These are phyloP conservation scores for Nissolia schottii DNA, from an alignment of 306 rosid genomes.

Conservation along the genomic window DNA sequence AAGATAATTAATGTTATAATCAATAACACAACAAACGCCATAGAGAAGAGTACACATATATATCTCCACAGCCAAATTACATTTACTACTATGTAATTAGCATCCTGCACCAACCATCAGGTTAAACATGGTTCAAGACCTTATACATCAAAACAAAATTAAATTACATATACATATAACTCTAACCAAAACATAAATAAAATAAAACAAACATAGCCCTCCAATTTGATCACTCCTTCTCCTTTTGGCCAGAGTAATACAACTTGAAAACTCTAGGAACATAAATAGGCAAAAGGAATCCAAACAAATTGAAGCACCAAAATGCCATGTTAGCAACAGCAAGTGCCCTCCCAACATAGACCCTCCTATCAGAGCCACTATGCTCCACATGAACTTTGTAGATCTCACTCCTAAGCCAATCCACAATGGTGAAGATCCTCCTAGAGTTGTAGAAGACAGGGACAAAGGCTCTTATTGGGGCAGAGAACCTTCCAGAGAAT, in stretches of 20 bases:
- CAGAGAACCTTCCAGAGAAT: slow-evolving; percentile 44
- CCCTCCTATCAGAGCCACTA: slow-evolving; percentile 50
- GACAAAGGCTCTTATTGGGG: slow-evolving; percentile 73
- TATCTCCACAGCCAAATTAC: slow-evolving; percentile 5
- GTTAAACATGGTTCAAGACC: slow-evolving; percentile 24
- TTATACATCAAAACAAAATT: slow-evolving; percentile 13
- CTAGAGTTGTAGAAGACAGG: slow-evolving; percentile 72
- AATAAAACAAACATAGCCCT: neutral
- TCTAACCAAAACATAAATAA: neutral
- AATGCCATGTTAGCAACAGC: slow-evolving; percentile 80
- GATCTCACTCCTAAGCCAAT: slow-evolving; percentile 77
- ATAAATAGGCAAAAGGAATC: slow-evolving; percentile 84
- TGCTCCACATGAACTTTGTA: slow-evolving; percentile 35
- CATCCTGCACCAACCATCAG: neutral
- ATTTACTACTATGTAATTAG: neutral
- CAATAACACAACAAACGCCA: neutral
- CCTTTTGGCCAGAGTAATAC: slow-evolving; percentile 49
- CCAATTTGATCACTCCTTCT: slow-evolving; percentile 30
- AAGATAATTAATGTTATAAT: too few species aligned
- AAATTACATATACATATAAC: neutral
- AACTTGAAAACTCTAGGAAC: slow-evolving; percentile 76
- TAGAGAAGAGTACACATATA: neutral
- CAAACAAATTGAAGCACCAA: slow-evolving; percentile 91
- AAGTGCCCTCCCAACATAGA: slow-evolving; percentile 58
- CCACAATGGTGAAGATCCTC: slow-evolving; percentile 65